These are phyloP conservation scores for Hanseniaspora thailandica DNA, from an alignment of 805 yeast genomes.

Conservation along the genomic window DNA sequence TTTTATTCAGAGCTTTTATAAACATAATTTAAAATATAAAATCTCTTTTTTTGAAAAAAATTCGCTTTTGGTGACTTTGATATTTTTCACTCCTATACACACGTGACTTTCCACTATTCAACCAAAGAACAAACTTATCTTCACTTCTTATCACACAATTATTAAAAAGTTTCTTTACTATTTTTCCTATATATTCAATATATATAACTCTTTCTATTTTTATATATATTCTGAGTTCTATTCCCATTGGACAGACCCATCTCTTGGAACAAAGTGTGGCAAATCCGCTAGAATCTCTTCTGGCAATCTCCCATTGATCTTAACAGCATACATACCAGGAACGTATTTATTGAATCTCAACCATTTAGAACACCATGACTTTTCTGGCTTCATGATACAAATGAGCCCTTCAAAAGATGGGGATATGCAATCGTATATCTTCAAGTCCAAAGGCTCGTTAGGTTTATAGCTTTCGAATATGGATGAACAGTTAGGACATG, in stretches of 20 bases:
- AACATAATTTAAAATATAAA: too few species aligned
- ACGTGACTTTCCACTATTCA: too few species aligned
- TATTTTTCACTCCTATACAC: too few species aligned
- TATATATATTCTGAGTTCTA: constrained; percentile 11
- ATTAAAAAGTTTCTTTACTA: too few species aligned
- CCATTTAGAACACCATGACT: constrained; percentile 96
- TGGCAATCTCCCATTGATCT: constrained; percentile 83
- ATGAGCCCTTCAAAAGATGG: constrained; percentile 94
- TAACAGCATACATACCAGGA: constrained; percentile 87
- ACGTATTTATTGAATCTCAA: constrained; percentile 76
- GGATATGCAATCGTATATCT: constrained; percentile 82
- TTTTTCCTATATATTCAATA: too few species aligned
- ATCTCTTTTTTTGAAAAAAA: too few species aligned
- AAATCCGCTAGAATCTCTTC: constrained; percentile 68
- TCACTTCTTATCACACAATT: too few species aligned
- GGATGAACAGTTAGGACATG: constrained; percentile 95
- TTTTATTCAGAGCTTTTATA: too few species aligned
- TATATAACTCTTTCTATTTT: too few species aligned
- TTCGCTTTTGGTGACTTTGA: too few species aligned
- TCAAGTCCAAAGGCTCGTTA: constrained; percentile 48
- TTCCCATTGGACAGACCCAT: constrained; percentile 58
- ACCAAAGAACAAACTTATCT: too few species aligned
- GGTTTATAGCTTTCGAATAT: constrained; percentile 47
- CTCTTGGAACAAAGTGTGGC: constrained; percentile 82
- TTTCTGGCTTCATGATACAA: constrained; percentile 72